Evolutionary conservation across 768 basidiomycete genomes (phyloP).

Genomic region (Cystofilobasidium ferigula): DNA sequence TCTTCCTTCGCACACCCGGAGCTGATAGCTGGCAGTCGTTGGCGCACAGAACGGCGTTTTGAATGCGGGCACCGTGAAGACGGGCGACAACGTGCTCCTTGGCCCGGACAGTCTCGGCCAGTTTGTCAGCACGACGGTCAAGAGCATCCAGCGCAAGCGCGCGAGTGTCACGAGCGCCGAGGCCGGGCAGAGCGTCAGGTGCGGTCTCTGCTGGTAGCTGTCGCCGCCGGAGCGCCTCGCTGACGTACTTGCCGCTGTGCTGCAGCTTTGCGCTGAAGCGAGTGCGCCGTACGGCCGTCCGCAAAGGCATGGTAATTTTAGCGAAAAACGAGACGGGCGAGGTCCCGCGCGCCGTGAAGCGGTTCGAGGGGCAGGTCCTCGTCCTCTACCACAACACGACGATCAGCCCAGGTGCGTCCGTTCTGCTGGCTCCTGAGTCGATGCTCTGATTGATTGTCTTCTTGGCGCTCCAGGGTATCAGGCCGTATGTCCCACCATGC

Average conservation of each 20-base stretch:
- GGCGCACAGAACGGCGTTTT: conserved; percentile 52
- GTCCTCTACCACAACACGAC: conserved; percentile 53
- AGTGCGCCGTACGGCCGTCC: conserved; percentile 62
- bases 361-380: conserved; percentile 87
- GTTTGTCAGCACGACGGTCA: conserved; percentile 65
- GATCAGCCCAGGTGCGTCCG: conserved; percentile 29
- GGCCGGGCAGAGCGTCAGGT: conserved; percentile 87
- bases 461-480: not conserved
- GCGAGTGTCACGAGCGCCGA: conserved; percentile 74
- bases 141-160: conserved; percentile 90
- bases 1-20: conserved; percentile 35
- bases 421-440: too few relatives aligned
- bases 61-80: conserved; percentile 60
- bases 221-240: conserved; percentile 4
- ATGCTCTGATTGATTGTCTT: too few relatives aligned
- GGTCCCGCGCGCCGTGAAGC: conserved; percentile 51
- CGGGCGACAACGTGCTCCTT: conserved; percentile 68
- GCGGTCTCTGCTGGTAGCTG: conserved; percentile 6
- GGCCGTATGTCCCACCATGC: conserved; percentile 2
- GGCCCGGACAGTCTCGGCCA: conserved; percentile 91
- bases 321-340: conserved; percentile 66
- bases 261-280: conserved; percentile 71
- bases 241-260: not conserved
- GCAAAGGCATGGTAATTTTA: conserved; percentile 92
- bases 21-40: conserved; percentile 37